Conservation (phyloP, 2,329 filamentous ascomycete genomes). For the Fusarium protoensiforme region DNA sequence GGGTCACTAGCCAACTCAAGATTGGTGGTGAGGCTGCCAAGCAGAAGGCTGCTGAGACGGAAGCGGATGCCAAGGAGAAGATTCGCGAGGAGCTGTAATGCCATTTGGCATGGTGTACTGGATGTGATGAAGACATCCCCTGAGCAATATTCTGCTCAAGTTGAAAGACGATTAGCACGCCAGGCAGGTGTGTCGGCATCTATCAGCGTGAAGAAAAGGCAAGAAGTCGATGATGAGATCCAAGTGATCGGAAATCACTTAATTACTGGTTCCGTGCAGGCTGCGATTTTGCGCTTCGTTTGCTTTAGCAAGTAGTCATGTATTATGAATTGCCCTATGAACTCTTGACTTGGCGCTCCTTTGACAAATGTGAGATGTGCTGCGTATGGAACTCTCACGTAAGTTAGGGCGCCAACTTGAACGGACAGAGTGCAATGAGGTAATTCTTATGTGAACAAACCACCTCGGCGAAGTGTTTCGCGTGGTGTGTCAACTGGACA, state of each 20-base stretch:
- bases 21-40: conserved; percentile 61
- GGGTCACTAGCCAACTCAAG: conserved; percentile 61
- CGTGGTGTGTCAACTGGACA: not conserved
- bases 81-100: conserved; percentile 62
- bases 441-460: not conserved
- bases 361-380: not conserved
- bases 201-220: not conserved
- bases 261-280: not conserved
- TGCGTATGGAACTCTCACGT: not conserved
- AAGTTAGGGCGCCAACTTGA: not conserved
- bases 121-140: not conserved
- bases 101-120: not conserved
- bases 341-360: not conserved
- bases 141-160: not conserved
- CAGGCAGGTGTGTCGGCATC: not conserved
- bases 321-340: conserved; percentile 23
- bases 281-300: conserved; percentile 11
- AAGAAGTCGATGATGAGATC: not conserved
- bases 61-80: conserved; percentile 48
- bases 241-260: not conserved
- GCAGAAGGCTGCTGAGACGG: conserved; percentile 56
- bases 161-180: not conserved
- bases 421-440: not conserved
- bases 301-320: conserved; percentile 32
- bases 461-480: not conserved